Percentiles rank a stretch among this genome's conserved stretches.
These are phyloP conservation scores for Trypanosoma theileri DNA, from an alignment of 208 protist species.

Conservation along the genomic window DNA sequence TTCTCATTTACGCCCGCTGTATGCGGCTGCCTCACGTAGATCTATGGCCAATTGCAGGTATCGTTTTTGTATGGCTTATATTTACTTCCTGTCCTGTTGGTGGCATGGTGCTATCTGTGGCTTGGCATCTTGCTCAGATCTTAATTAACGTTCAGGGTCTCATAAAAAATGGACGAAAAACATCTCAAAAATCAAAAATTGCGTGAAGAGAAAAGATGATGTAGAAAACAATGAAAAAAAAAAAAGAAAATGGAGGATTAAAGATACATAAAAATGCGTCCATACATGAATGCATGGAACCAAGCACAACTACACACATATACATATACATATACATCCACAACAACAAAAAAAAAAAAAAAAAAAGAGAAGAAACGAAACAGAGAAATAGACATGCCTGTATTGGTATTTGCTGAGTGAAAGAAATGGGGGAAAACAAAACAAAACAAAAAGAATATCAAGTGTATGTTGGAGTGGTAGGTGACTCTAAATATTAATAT, in stretches of 20 bases:
- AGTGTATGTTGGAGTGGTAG: no score
- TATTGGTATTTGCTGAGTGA: no score
- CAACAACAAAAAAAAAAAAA: neutral
- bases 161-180: neutral
- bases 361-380: neutral
- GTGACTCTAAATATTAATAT: no score
- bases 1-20: constrained; percentile 77
- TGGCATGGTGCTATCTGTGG: constrained; percentile 42
- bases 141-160: constrained; percentile 55
- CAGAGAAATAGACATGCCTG: neutral
- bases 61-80: constrained; percentile 65
- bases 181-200: constrained; percentile 8
- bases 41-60: constrained; percentile 49
- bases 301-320: no score
- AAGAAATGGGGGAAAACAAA: neutral
- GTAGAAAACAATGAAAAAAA: neutral
- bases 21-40: constrained; percentile 35
- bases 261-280: no score
- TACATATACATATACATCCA: neutral
- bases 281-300: no score
- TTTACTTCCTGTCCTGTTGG: constrained; percentile 54
- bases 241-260: neutral
- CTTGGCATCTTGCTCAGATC: constrained; percentile 69
- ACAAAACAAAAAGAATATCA: no score
- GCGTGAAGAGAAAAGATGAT: neutral